Conservation (phyloP, 306 rosid species). For the Quercus mongolica region DNA sequence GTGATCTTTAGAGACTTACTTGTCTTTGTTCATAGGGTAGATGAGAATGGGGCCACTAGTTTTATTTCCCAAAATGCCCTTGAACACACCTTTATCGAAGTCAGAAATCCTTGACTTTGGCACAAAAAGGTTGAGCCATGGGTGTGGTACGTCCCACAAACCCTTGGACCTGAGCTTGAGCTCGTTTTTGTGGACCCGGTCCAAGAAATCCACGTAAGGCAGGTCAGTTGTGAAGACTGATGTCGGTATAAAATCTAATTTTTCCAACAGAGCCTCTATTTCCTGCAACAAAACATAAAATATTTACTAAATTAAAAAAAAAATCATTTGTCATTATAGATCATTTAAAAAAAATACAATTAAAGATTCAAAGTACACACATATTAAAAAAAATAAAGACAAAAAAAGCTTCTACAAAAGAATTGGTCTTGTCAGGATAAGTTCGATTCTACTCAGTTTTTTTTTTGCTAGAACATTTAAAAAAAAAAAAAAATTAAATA, state of each 20-base stretch:
- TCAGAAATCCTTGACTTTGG: slow-evolving; percentile 86
- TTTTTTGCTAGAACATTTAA: too few species aligned
- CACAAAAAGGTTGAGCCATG: slow-evolving; percentile 97
- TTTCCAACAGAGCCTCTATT: slow-evolving; percentile 46
- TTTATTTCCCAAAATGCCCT: slow-evolving; percentile 84
- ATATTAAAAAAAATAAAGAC: not conserved
- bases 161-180: slow-evolving; percentile 83
- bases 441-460: slow-evolving; percentile 14
- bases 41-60: slow-evolving; percentile 97
- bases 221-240: slow-evolving; percentile 83
- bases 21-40: slow-evolving; percentile 88
- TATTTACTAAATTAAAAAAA: not conserved
- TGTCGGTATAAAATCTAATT: slow-evolving; percentile 57
- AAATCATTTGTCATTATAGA: not conserved
- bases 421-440: slow-evolving; percentile 37
- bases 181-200: slow-evolving; percentile 95
- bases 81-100: slow-evolving; percentile 82
- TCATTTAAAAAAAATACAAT: not conserved
- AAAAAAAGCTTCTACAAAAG: slow-evolving; percentile 21
- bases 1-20: slow-evolving; percentile 44
- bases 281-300: slow-evolving; percentile 43
- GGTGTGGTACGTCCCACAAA: slow-evolving; percentile 92
- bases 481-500: not conserved
- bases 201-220: slow-evolving; percentile 81
- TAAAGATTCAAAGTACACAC: slow-evolving; percentile 10